These are phyloP conservation scores for Primulina eburnea DNA, from an alignment of 257 asterid genomes.

Conservation along the genomic window DNA sequence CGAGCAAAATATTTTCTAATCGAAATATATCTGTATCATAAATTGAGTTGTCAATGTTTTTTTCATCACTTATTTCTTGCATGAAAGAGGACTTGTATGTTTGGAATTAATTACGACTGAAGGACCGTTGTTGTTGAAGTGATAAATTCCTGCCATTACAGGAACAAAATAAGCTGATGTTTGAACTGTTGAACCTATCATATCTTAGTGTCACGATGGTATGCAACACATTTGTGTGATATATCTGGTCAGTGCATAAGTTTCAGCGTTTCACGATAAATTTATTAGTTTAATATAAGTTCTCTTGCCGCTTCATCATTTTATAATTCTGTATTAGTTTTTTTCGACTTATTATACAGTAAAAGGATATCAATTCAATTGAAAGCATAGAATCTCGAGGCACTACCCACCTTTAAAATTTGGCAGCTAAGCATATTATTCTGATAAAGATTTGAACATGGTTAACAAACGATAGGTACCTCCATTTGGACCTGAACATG, in stretches of 20 bases:
- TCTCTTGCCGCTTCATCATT: neutral
- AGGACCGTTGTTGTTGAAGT: neutral
- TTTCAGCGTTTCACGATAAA: neutral
- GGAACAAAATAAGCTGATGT: constrained; percentile 4
- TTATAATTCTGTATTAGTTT: neutral
- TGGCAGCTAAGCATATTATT: neutral
- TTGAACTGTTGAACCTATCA: neutral
- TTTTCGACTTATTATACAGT: neutral
- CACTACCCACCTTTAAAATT: neutral
- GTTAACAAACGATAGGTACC: neutral
- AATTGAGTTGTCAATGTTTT: neutral
- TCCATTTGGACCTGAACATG: neutral
- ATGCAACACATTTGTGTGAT: neutral
- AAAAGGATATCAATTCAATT: neutral
- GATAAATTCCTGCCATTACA: constrained; percentile 1
- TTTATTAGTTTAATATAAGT: neutral
- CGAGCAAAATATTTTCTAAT: neutral
- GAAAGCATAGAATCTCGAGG: neutral
- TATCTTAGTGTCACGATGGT: constrained; percentile 3
- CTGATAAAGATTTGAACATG: neutral
- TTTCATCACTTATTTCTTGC: constrained; percentile 3
- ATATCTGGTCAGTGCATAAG: constrained; percentile 7
- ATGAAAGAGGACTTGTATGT: constrained; percentile 5
- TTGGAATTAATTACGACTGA: constrained; percentile 16
- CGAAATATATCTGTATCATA: neutral